These are phyloP conservation scores for Backusella liffmaniae DNA, from an alignment of 192 early-diverging fungal species.

Conservation along the genomic window DNA sequence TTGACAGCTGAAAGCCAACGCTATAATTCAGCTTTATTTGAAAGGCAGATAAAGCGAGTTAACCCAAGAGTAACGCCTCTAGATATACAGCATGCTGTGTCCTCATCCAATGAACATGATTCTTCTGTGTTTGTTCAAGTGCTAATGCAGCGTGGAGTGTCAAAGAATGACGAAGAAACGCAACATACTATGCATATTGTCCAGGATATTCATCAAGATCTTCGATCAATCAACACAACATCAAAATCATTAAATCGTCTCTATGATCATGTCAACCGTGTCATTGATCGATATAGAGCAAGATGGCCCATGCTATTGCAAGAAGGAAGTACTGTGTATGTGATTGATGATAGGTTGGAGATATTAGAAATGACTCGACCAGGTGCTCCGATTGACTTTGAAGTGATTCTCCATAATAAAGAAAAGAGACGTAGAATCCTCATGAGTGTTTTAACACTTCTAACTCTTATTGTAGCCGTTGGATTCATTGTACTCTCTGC, in stretches of 20 bases:
- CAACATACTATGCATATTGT: background rate
- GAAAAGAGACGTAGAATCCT: background rate
- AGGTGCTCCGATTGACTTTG: background rate
- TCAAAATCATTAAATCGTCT: background rate
- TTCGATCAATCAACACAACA: background rate
- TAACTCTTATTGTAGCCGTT: background rate
- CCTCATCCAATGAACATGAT: background rate
- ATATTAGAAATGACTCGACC: background rate
- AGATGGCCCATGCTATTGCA: background rate
- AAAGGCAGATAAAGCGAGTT: background rate
- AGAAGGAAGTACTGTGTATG: background rate
- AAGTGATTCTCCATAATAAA: background rate
- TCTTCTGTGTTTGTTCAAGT: conserved; percentile 11
- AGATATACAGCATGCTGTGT: background rate
- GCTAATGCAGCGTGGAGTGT: background rate
- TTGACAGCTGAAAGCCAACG: background rate
- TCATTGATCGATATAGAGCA: background rate
- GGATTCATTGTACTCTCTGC: background rate
- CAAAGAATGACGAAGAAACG: background rate
- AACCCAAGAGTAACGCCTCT: background rate
- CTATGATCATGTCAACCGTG: background rate
- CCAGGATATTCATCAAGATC: conserved; percentile 5
- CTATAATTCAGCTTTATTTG: background rate
- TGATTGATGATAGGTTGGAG: background rate
- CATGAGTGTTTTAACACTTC: background rate